Conservation (phyloP, 2,329 filamentous ascomycete genomes). For the Thielaviopsis musarum region DNA sequence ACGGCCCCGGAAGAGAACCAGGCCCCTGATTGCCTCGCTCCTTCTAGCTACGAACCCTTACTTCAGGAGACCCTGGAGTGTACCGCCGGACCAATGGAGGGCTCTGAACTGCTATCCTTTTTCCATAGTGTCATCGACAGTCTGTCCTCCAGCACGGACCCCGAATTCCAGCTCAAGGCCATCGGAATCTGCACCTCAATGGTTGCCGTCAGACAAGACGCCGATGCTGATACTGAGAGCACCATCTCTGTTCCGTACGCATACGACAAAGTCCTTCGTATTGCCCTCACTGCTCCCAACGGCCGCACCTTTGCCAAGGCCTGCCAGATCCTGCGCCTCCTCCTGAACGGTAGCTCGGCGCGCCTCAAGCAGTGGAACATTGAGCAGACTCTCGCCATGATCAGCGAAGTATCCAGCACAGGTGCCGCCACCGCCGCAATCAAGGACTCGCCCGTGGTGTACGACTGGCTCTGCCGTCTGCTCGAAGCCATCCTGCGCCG, state of each 20-base stretch:
- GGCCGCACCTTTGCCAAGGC: constrained; percentile 21
- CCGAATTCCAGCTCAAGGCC: constrained; percentile 27
- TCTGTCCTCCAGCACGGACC: constrained; percentile 18
- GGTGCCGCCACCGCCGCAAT: constrained; percentile 16
- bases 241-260: constrained; percentile 24
- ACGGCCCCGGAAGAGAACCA: background rate
- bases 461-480: constrained; percentile 33
- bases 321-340: constrained; percentile 25
- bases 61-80: constrained; percentile 19
- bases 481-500: constrained; percentile 40
- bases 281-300: constrained; percentile 6
- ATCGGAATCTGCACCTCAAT: constrained; percentile 23
- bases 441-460: constrained; percentile 22
- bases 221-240: constrained; percentile 12
- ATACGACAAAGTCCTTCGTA: constrained; percentile 24
- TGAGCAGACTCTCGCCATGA: constrained; percentile 29
- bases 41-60: constrained; percentile 16
- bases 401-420: constrained; percentile 24
- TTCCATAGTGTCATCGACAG: constrained; percentile 22
- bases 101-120: constrained; percentile 22
- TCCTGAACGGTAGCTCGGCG: constrained; percentile 33
- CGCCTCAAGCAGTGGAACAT: constrained; percentile 42
- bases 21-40: constrained; percentile 1
- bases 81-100: constrained; percentile 20
- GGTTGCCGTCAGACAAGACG: background rate